Evolutionary conservation across 1,284 basidiomycete genomes (phyloP), one percentile per base, ranked within the genome.

Genomic region (Cystobasidium pallidum): DNA sequence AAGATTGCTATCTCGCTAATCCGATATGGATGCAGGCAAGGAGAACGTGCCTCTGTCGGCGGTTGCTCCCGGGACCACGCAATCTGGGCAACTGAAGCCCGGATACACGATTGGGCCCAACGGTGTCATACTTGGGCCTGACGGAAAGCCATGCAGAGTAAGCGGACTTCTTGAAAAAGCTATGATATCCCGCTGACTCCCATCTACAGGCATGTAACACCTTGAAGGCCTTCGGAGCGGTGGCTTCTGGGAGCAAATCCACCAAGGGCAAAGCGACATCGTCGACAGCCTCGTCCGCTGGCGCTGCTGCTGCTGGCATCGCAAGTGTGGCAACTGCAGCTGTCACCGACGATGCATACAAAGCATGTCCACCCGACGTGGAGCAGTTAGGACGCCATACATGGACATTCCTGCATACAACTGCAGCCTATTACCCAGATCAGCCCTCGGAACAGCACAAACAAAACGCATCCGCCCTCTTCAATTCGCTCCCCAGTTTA

Each of bases 381-480:
- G 91, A 92, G 77, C 84, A 87, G 70, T 88, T 97, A 49, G 94
- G 94, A 4, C 87, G 88, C 63, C 89, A 94, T 59, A 95, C 94
- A 2, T 97, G 94, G 94, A 90, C 92, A 21, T 96, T 97, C 85
- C 85, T 97, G 43, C 94, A 97, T 80, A 89, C 92, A 1, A 89
- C 93, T 2, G 92, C 92, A 0, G 91, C 94, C 19, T 94, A 96
- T 81, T 96, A 94, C 81, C 93, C 94, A n/a, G 85, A 88, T 30
- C 81, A 83, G 30, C 91, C 94, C 0, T 86, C 87, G 0, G 83
- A 87, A 0, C 82, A 82, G 3, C 90, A 94, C 76, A 88, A 91
- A 74, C 85, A 86, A 26, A 88, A 89, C 74, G 94, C 96, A 91
- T 83, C 90, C 45, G 84, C 85, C 74, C 85, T 97, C 21, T 83